Evolutionary conservation across 2,329 filamentous ascomycete species (phyloP).

Genomic region (Aphanocladium album): DNA sequence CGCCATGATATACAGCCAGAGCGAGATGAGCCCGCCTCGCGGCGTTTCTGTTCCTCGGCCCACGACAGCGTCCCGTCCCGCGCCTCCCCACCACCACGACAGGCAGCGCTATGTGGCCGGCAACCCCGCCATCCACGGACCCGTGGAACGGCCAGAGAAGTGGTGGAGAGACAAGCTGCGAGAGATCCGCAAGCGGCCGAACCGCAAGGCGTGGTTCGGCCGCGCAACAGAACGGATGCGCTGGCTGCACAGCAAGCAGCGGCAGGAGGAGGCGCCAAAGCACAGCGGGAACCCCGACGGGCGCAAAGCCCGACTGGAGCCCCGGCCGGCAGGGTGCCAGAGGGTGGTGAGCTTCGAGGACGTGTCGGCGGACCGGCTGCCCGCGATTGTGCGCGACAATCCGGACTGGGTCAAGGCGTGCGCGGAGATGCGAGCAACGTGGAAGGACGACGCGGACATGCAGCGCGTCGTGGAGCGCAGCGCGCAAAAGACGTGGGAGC

Average conservation of each 20-base stretch:
- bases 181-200: slow-evolving; percentile 45
- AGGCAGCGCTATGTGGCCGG: slow-evolving; percentile 39
- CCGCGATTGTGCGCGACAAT: slow-evolving; percentile 39
- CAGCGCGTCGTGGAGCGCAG: not conserved
- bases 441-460: not conserved
- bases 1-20: slow-evolving; percentile 14
- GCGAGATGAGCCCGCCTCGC: slow-evolving; percentile 1
- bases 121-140: slow-evolving; percentile 48
- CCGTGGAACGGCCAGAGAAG: slow-evolving; percentile 34
- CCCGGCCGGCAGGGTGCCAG: slow-evolving; percentile 25
- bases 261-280: slow-evolving; percentile 15
- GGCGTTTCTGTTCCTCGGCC: slow-evolving; percentile 4
- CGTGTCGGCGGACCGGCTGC: slow-evolving; percentile 35
- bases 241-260: slow-evolving; percentile 23
- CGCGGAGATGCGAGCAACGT: slow-evolving; percentile 30
- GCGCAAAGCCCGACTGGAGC: slow-evolving; percentile 17
- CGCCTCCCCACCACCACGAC: slow-evolving; percentile 17
- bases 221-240: slow-evolving; percentile 35
- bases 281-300: not conserved
- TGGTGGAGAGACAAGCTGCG: slow-evolving; percentile 44
- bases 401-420: slow-evolving; percentile 40
- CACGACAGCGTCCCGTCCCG: not conserved
- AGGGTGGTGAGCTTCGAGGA: slow-evolving; percentile 32
- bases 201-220: slow-evolving; percentile 48
- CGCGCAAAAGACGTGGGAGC: not conserved